Evolutionary conservation across 2,329 filamentous ascomycete genomes (phyloP).

Genomic region (Aspergillus sp.): DNA sequence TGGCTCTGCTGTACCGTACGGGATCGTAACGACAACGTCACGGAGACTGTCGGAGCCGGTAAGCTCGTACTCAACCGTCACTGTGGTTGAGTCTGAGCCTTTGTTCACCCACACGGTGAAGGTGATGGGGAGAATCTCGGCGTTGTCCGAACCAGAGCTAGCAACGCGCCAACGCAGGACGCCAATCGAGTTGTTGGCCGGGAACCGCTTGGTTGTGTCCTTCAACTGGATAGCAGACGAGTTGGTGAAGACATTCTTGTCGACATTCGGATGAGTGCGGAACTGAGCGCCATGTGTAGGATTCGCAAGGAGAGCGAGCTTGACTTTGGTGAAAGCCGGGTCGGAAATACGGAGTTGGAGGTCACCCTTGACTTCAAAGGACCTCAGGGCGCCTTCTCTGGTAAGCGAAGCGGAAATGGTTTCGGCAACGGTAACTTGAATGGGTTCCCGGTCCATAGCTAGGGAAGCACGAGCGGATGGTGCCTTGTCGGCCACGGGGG

Average conservation of each 20-base stretch:
- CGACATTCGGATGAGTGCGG: conserved; percentile 92
- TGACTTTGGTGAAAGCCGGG: conserved; percentile 81
- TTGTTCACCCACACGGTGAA: conserved; percentile 98
- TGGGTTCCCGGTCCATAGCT: conserved; percentile 68
- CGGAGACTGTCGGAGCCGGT: conserved; percentile 69
- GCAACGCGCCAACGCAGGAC: conserved; percentile 84
- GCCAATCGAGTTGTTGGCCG: conserved; percentile 84
- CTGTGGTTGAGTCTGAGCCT: conserved; percentile 69
- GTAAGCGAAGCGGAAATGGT: conserved; percentile 83
- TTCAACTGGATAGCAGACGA: conserved; percentile 82
- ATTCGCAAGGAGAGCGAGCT: conserved; percentile 68
- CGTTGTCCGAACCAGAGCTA: conserved; percentile 69
- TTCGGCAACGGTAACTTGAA: conserved; percentile 83
- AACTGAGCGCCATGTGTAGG: conserved; percentile 81
- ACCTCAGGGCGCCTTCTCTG: conserved; percentile 77
- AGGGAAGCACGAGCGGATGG: conserved; percentile 53
- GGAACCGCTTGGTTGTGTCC: conserved; percentile 81
- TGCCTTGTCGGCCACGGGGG: conserved; percentile 45
- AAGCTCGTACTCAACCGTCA: conserved; percentile 94
- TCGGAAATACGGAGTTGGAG: conserved; percentile 86
- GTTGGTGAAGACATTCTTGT: conserved; percentile 76
- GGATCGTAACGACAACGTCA: conserved; percentile 81
- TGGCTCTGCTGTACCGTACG: conserved; percentile 76
- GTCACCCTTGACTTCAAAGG: conserved; percentile 83
- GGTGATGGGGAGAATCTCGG: conserved; percentile 76